Conservation (phyloP, 2,329 filamentous ascomycete genomes). For the Trichoderma cornu-damae region DNA sequence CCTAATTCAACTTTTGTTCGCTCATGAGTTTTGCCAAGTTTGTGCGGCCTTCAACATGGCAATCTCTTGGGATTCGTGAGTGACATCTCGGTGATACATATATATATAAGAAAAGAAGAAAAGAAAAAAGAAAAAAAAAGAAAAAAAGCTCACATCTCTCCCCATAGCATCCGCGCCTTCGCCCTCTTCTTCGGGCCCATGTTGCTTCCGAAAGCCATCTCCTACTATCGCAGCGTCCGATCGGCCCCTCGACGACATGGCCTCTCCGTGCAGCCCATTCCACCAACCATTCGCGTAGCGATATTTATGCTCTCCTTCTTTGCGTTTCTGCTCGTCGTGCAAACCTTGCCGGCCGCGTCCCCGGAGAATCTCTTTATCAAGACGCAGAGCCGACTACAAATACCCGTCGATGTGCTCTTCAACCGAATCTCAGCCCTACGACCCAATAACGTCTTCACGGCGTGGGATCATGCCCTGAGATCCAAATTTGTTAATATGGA, state of each 20-base stretch:
- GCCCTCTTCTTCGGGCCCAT: slow-evolving; percentile 64
- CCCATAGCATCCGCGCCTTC: slow-evolving; percentile 48
- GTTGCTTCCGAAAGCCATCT: slow-evolving; percentile 60
- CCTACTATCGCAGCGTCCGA: slow-evolving; percentile 56
- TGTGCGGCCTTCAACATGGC: slow-evolving; percentile 17
- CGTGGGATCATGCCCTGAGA: slow-evolving; percentile 59
- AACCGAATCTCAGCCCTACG: slow-evolving; percentile 61
- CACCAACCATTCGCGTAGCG: slow-evolving; percentile 49
- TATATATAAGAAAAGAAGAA: too few relatives aligned
- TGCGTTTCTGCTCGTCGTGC: slow-evolving; percentile 44
- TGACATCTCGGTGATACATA: neutral
- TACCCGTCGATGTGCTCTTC: slow-evolving; percentile 79
- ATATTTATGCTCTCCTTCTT: slow-evolving; percentile 55
- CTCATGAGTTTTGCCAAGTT: neutral
- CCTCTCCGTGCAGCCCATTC: slow-evolving; percentile 51
- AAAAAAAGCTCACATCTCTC: neutral
- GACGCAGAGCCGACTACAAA: slow-evolving; percentile 78
- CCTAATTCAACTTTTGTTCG: neutral
- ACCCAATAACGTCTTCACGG: slow-evolving; percentile 43
- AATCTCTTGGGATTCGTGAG: slow-evolving; percentile 24
- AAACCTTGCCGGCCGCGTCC: slow-evolving; percentile 61
- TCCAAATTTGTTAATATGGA: slow-evolving; percentile 64
- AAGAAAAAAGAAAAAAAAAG: too few relatives aligned
- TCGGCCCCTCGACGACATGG: slow-evolving; percentile 40
- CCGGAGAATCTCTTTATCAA: slow-evolving; percentile 76